phyloP scores from a whole-genome alignment of 2,329 filamentous ascomycete species.

The Chrysosporium keratinophilum region DNA sequence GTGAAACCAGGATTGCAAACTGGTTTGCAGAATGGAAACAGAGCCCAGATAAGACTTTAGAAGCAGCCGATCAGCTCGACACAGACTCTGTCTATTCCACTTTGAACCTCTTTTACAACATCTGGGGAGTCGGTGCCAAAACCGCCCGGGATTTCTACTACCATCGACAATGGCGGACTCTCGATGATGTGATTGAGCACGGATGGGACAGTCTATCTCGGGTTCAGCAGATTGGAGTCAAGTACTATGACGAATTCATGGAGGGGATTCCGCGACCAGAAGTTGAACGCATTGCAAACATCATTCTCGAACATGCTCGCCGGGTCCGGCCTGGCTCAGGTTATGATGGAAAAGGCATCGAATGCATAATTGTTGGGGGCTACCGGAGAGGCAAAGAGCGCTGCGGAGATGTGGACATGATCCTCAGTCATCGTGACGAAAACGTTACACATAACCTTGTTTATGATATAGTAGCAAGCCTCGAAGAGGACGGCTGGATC shows the following conservation, averaged over 20 bases:
- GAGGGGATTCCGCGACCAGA: slow-evolving; percentile 61
- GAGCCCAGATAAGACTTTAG: slow-evolving; percentile 45
- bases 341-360: slow-evolving; percentile 37
- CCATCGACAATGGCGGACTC: slow-evolving; percentile 63
- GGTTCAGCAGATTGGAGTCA: slow-evolving; percentile 86
- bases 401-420: slow-evolving; percentile 74
- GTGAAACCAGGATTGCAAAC: slow-evolving; percentile 65
- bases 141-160: slow-evolving; percentile 75
- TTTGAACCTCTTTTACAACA: slow-evolving; percentile 63
- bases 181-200: slow-evolving; percentile 76
- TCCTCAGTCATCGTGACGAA: slow-evolving; percentile 70
- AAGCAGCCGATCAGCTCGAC: slow-evolving; percentile 55
- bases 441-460: slow-evolving; percentile 59
- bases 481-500: slow-evolving; percentile 61
- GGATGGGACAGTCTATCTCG: slow-evolving; percentile 66
- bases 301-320: slow-evolving; percentile 58
- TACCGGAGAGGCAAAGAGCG: slow-evolving; percentile 66
- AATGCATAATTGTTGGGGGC: slow-evolving; percentile 62
- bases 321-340: slow-evolving; percentile 43
- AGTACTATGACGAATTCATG: slow-evolving; percentile 81
- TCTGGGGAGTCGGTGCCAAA: slow-evolving; percentile 82
- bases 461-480: slow-evolving; percentile 54
- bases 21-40: slow-evolving; percentile 67
- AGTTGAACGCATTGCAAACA: slow-evolving; percentile 56
- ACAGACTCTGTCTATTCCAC: slow-evolving; percentile 54